Evolutionary conservation across 2,329 filamentous ascomycete species (phyloP).

Genomic region (Akanthomyces uredinophilus): DNA sequence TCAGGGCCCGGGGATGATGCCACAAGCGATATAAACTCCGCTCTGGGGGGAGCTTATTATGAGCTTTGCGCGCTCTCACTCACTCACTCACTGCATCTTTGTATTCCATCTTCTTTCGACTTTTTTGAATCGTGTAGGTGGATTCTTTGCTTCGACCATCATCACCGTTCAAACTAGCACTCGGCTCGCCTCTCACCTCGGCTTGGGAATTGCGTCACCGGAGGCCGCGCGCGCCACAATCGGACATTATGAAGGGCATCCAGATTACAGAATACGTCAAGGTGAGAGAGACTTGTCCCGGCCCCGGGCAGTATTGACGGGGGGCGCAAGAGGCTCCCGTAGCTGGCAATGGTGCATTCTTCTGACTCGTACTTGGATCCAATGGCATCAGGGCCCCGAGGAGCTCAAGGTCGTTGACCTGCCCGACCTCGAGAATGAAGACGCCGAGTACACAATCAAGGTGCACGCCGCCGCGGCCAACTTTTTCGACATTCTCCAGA

Average conservation of each 20-base stretch:
- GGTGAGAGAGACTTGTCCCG: conserved; percentile 38
- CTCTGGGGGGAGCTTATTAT: not conserved
- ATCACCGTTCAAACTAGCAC: not conserved
- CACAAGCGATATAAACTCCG: not conserved
- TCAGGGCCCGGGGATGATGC: not conserved
- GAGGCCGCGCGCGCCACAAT: not conserved
- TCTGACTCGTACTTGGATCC: not conserved
- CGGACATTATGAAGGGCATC: conserved; percentile 64
- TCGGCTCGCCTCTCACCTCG: no score
- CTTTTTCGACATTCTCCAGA: conserved; percentile 95
- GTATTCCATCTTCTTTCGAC: not conserved
- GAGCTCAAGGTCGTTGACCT: conserved; percentile 73
- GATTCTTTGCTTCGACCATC: not conserved
- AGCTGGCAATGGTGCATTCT: not conserved
- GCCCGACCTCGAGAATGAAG: conserved; percentile 65
- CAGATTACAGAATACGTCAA: conserved; percentile 70
- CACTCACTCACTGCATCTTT: not conserved
- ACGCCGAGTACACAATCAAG: conserved; percentile 77
- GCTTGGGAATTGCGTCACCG: not conserved
- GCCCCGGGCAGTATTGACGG: not conserved
- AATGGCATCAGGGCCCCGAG: conserved; percentile 56
- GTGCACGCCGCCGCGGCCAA: conserved; percentile 87
- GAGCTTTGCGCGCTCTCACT: not conserved
- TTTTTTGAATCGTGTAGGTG: not conserved
- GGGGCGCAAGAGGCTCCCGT: not conserved